Base-by-base conservation (phyloP, 2,329 filamentous ascomycete genomes). In the Didymella lethalis region DNA sequence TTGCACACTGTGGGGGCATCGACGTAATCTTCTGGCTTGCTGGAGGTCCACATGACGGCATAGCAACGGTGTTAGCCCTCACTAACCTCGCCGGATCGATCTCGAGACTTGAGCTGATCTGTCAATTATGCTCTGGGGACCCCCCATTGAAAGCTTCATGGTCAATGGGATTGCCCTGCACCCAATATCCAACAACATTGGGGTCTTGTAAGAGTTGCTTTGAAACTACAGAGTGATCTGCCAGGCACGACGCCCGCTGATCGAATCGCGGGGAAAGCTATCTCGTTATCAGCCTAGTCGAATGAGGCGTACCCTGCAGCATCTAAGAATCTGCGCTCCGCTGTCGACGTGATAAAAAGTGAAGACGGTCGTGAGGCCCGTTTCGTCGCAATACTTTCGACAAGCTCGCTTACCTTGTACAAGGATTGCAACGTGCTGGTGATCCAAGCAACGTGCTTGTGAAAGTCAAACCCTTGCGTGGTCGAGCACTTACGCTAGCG, bases 11-110 rank as follows among this genome's bases (percentile, higher is more conserved):
- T 61, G 57, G 58, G 59, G 61, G 41, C 52, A 47, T 48, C 49
- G 61, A 65, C 63, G 63, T 60, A 64, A 63, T 20, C 36, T 20
- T 34, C 34, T 55, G 43, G 25, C 46, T 47, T 41, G 48, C 51
- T 52, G 57, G 20, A 52, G 51, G 51, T 55, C 64, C 64, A 65
- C 61, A 57, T 34, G 54, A 59, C 54, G 46, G 57, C 54, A 62
- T 64, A 59, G 63, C 61, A 60, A 59, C 61, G 46, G 48, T 45
- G 23, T 49, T 46, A 46, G 55, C 45, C n/a, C 41, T 40, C 34
- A 47, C 46, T 23, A 46, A 45, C 50, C 11, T n/a, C 14, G 50
- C 23, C 56, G 23, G 26, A 11, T 50, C 8, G 16, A 50, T 20
- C 12, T 46, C 10, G 20, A 34, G n/a, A 32, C 18, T 43, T 4